phyloP scores from a whole-genome alignment of 1,284 basidiomycete species.

The Mycena citricolor region DNA sequence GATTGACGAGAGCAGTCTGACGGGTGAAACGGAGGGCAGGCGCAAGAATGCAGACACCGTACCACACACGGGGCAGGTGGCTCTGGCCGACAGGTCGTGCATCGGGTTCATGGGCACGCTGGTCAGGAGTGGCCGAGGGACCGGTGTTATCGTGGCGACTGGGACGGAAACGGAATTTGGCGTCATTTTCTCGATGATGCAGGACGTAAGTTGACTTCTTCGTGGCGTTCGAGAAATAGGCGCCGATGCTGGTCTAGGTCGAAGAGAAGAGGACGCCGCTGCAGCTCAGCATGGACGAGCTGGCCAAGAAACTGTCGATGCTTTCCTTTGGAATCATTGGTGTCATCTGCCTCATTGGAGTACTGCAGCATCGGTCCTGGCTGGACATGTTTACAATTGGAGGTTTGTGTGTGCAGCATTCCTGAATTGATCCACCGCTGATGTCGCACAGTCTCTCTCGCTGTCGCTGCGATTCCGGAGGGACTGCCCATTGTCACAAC shows the following conservation, averaged over 20 bases:
- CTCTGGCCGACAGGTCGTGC: conserved; percentile 85
- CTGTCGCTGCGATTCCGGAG: conserved; percentile 96
- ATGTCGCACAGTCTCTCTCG: conserved; percentile 74
- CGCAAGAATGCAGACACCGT: conserved; percentile 68
- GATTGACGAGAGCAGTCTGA: conserved; percentile 93
- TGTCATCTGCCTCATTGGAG: conserved; percentile 88
- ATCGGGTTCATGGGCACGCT: conserved; percentile 97
- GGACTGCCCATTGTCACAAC: conserved; percentile 97
- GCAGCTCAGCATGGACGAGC: conserved; percentile 94
- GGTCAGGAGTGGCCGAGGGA: conserved; percentile 87
- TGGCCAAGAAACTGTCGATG: conserved; percentile 89
- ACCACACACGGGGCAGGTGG: conserved; percentile 40
- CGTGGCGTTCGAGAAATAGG: not conserved
- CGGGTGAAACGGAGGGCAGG: conserved; percentile 88
- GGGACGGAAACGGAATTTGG: conserved; percentile 93
- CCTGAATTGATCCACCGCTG: conserved; percentile 1
- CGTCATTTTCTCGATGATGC: conserved; percentile 97
- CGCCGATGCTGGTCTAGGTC: conserved; percentile 48
- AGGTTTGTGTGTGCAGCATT: conserved; percentile 50
- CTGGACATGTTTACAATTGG: conserved; percentile 99
- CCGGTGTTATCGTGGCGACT: conserved; percentile 88
- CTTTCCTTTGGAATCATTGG: conserved; percentile 93
- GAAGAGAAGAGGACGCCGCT: conserved; percentile 93
- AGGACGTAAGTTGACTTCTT: conserved; percentile 64
- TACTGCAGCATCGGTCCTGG: conserved; percentile 87